Evolutionary conservation across 2,329 filamentous ascomycete species (phyloP).

Genomic region (Arthrobotrys iridis): DNA sequence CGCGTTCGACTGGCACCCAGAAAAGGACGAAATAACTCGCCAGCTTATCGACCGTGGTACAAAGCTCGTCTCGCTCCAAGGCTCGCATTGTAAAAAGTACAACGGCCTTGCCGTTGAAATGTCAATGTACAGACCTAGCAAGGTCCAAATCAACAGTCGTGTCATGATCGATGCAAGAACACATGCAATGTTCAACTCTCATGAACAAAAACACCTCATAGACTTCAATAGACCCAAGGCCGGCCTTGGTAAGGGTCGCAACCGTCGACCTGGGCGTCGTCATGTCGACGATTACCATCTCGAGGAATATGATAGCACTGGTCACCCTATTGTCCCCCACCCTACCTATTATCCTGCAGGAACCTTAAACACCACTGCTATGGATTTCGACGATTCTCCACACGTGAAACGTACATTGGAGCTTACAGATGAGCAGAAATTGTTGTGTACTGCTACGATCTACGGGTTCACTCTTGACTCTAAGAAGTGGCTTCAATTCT

Average conservation of each 20-base stretch:
- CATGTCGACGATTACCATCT: background rate
- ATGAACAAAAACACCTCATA: conserved; percentile 60
- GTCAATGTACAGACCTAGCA: conserved; percentile 73
- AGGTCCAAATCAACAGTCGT: conserved; percentile 85
- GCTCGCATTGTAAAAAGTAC: conserved; percentile 83
- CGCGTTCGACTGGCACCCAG: conserved; percentile 81
- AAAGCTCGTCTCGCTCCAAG: conserved; percentile 82
- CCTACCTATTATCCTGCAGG: background rate
- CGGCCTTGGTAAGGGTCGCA: background rate
- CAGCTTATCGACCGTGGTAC: conserved; percentile 82
- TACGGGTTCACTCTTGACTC: conserved; percentile 37
- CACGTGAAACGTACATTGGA: background rate
- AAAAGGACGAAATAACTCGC: conserved; percentile 72
- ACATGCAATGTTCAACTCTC: conserved; percentile 84
- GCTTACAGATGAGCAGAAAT: conserved; percentile 36
- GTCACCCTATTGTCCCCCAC: background rate
- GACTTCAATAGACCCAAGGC: conserved; percentile 10
- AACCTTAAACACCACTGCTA: background rate
- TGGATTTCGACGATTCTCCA: conserved; percentile 17
- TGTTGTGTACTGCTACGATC: conserved; percentile 24
- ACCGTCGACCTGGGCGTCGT: background rate
- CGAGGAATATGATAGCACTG: background rate
- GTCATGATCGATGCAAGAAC: conserved; percentile 88
- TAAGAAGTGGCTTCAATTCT: conserved; percentile 51
- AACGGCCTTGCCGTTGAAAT: conserved; percentile 74